Evolutionary conservation across 345 rosid species (phyloP), one percentile per base, ranked within the genome.

Genomic region (Bruguiera gymnorhiza): DNA sequence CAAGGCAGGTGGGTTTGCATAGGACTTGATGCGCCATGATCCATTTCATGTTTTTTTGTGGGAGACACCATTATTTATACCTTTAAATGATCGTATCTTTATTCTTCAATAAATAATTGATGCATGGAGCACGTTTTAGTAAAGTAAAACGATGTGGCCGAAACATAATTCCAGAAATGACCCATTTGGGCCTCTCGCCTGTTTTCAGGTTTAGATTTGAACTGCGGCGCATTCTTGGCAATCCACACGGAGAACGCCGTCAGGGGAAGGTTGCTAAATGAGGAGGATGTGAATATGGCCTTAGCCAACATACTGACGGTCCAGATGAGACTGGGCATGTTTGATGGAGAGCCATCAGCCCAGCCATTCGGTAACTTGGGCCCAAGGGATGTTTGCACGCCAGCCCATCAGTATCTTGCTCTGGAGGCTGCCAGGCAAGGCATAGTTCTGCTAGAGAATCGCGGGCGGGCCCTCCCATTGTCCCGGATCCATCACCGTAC

Each of bases 301-400:
- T 76, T 91, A 36, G 96, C 91, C 36, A 87, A 94, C 56, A 88
- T 92, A 1, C 46, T 91, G 3, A 85, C 98, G 0, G 96, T 94
- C 54, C 98, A 91, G 59, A 94, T 94, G 96, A 88, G 98, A 77
- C 81, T 94, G 0, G 97, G 98, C 37, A 88, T 91, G 96, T 94
- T 91, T 57, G 98, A 94, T 56, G 97, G 98, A 0, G 87, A 85
- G 71, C 92, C 89, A 27, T 85, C 94, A 0, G 85, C 80, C 18
- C 90, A 87, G 18, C 89, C 89, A 0, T 88, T 78, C 5, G 93
- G 96, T 55, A 79, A 87, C 37, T 84, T 95, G 30, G 97, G 99
- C 48, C 90, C 97, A 0, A 73, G 65, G 67, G 92, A 95, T 65
- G 97, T 95, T 52, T 95, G 99, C 78, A 71, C 89, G 1, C 83